Conservation (phyloP, 768 basidiomycete species). For the Phlegmacium glaucopus region DNA sequence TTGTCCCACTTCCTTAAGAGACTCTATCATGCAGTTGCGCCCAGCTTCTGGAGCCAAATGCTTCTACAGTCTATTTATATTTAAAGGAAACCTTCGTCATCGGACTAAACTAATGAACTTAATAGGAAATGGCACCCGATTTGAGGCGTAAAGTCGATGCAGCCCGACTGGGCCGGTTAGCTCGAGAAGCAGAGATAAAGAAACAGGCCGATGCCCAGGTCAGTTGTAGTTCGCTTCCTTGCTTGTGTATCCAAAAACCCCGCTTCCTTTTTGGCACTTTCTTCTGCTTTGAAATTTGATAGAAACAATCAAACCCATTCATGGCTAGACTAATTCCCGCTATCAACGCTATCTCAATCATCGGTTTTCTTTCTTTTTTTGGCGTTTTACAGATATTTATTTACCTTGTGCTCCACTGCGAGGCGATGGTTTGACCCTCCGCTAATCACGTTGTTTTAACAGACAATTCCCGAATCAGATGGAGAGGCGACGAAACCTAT, state of each 20-base stretch:
- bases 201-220: slow-evolving; percentile 53
- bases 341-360: too few relatives aligned
- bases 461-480: slow-evolving; percentile 26
- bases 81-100: not conserved
- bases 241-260: not conserved
- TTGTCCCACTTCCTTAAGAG: too few relatives aligned
- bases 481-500: slow-evolving; percentile 39
- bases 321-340: too few relatives aligned
- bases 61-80: too few relatives aligned
- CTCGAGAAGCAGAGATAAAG: slow-evolving; percentile 51
- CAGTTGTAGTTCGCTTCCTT: slow-evolving; percentile 18
- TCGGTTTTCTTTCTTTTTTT: too few relatives aligned
- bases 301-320: too few relatives aligned
- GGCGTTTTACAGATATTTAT: not conserved
- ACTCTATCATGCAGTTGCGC: too few relatives aligned
- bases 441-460: slow-evolving; percentile 9
- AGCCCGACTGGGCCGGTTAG: slow-evolving; percentile 46
- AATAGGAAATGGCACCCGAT: slow-evolving; percentile 62
- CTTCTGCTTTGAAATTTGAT: too few relatives aligned
- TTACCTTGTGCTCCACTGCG: slow-evolving; percentile 4
- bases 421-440: slow-evolving; percentile 4
- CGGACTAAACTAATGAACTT: too few relatives aligned
- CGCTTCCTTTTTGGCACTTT: too few relatives aligned
- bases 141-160: slow-evolving; percentile 62
- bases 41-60: too few relatives aligned